phyloP scores from a whole-genome alignment of 2,329 filamentous ascomycete genomes.

The Neonectria sp. region DNA sequence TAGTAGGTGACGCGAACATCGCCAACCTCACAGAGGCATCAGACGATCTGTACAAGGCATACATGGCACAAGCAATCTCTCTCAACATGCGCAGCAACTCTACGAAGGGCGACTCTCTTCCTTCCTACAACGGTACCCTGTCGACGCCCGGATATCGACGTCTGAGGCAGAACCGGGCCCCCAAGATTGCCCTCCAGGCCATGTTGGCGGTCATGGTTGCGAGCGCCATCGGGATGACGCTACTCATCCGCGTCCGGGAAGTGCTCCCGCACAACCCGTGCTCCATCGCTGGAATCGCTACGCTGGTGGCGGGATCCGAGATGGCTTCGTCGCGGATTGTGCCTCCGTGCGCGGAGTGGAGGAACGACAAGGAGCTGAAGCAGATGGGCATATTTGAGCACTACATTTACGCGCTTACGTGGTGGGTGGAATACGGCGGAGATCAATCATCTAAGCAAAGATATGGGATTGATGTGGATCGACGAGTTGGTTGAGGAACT shows the following conservation, averaged over 20 bases:
- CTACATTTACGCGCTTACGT: constrained; percentile 56
- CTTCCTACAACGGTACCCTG: constrained; percentile 32
- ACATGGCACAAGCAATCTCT: constrained; percentile 48
- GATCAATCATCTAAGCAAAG: constrained; percentile 25
- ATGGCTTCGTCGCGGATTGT: constrained; percentile 41
- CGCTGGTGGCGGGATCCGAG: constrained; percentile 46
- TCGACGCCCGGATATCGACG: constrained; percentile 24
- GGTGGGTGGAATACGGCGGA: constrained; percentile 58
- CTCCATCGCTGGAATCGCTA: constrained; percentile 48
- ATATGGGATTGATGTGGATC: constrained; percentile 52
- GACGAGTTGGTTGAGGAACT: constrained; percentile 13
- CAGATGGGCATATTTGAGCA: constrained; percentile 31
- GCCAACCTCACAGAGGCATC: constrained; percentile 33
- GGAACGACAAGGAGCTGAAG: constrained; percentile 37
- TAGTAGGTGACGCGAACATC: constrained; percentile 34
- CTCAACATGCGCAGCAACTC: constrained; percentile 42
- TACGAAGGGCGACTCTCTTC: constrained; percentile 19
- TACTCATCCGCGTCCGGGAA: constrained; percentile 39
- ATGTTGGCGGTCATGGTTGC: constrained; percentile 49
- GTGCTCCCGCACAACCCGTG: constrained; percentile 50
- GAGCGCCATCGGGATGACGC: constrained; percentile 43
- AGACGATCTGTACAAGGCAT: constrained; percentile 41
- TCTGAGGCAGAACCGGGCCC: constrained; percentile 44
- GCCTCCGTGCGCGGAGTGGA: constrained; percentile 48
- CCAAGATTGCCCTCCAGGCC: constrained; percentile 50